A percentile compares a stretch with the other conserved stretches of the same genome.
Evolutionary conservation across 2,329 filamentous ascomycete genomes (phyloP).

Genomic region (Fusarium multiceps): DNA sequence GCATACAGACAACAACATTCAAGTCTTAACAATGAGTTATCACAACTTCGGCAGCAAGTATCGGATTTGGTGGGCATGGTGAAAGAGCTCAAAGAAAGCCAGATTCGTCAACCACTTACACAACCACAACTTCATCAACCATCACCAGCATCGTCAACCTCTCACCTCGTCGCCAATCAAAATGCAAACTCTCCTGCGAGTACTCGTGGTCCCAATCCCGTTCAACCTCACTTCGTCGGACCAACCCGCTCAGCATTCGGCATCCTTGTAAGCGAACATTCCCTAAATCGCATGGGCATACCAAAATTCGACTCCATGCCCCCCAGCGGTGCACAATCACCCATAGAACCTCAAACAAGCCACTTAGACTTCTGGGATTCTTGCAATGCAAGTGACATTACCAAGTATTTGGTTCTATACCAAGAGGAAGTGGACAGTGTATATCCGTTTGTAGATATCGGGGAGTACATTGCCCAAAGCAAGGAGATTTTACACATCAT

Average conservation of each 20-base stretch:
- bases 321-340: constrained; percentile 41
- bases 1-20: too few relatives aligned
- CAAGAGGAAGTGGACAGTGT: constrained; percentile 55
- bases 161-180: constrained; percentile 18
- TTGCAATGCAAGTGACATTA: constrained; percentile 44
- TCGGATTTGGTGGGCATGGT: constrained; percentile 43
- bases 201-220: constrained; percentile 30
- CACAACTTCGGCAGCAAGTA: constrained; percentile 48
- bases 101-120: not conserved
- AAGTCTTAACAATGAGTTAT: constrained; percentile 45
- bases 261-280: constrained; percentile 51
- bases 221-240: constrained; percentile 52
- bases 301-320: constrained; percentile 46
- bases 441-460: constrained; percentile 50
- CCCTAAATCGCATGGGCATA: constrained; percentile 52
- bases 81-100: constrained; percentile 43
- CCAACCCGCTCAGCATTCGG: constrained; percentile 52
- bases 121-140: not conserved
- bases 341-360: constrained; percentile 7
- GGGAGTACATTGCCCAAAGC: constrained; percentile 42
- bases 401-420: constrained; percentile 51
- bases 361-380: constrained; percentile 41
- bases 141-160: constrained; percentile 13
- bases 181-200: constrained; percentile 33
- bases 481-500: constrained; percentile 45